Percentiles rank a stretch among this genome's conserved stretches.
phyloP scores from a whole-genome alignment of 192 early-diverging fungal genomes.

The Phlyctochytrium arcticum region DNA sequence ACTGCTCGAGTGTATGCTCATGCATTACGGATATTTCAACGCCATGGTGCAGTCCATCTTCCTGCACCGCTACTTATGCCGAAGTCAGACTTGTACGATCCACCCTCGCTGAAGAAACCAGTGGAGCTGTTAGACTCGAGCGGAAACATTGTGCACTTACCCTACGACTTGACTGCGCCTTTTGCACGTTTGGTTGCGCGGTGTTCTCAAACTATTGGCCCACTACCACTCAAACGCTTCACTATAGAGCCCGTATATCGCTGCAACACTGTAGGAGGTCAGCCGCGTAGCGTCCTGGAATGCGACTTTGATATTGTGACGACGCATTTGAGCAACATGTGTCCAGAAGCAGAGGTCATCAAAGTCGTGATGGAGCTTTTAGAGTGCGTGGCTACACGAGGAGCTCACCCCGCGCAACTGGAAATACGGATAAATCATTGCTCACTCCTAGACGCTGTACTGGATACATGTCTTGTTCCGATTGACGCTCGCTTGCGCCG shows the following conservation, averaged over 20 bases:
- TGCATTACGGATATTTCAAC: conserved; percentile 71
- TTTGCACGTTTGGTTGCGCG: conserved; percentile 81
- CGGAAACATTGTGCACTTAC: conserved; percentile 74
- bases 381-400: conserved; percentile 30
- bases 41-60: conserved; percentile 82
- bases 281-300: conserved; percentile 72
- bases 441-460: conserved; percentile 64
- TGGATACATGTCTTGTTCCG: conserved; percentile 68
- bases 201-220: conserved; percentile 37
- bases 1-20: conserved; percentile 40
- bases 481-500: conserved; percentile 42
- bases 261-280: conserved; percentile 77
- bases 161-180: conserved; percentile 86
- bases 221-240: conserved; percentile 70
- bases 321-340: conserved; percentile 53
- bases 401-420: background rate
- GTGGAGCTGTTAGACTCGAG: conserved; percentile 77
- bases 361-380: conserved; percentile 61
- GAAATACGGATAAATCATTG: conserved; percentile 65
- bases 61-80: conserved; percentile 80
- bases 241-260: conserved; percentile 80
- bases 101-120: conserved; percentile 48
- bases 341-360: conserved; percentile 87
- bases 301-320: conserved; percentile 92
- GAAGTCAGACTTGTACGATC: conserved; percentile 34